Conservation (phyloP, 2,329 filamentous ascomycete species). For the Colletotrichum cordylinicola region DNA sequence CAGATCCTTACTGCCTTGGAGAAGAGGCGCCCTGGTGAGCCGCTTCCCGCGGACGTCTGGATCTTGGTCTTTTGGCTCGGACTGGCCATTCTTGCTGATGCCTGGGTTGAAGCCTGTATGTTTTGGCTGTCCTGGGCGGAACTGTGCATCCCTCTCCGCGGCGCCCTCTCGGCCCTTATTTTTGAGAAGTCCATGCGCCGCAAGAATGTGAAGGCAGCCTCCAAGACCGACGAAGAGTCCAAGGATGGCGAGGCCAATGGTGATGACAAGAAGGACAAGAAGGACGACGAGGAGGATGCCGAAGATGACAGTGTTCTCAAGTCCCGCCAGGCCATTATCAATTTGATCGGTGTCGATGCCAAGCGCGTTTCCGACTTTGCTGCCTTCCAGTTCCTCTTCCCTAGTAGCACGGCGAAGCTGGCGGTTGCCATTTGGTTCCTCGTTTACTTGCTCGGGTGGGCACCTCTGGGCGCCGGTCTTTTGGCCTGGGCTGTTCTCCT, state of each 20-base stretch:
- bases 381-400: constrained; percentile 70
- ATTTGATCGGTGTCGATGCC: constrained; percentile 79
- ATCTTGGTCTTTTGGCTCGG: constrained; percentile 72
- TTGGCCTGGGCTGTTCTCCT: constrained; percentile 67
- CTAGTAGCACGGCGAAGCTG: constrained; percentile 67
- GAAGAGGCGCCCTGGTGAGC: constrained; percentile 47
- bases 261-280: constrained; percentile 36
- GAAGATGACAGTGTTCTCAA: constrained; percentile 38
- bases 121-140: constrained; percentile 71
- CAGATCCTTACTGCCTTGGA: constrained; percentile 72
- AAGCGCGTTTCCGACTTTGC: constrained; percentile 73
- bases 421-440: constrained; percentile 71
- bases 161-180: constrained; percentile 73
- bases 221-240: constrained; percentile 44
- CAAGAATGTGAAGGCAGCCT: constrained; percentile 75
- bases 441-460: constrained; percentile 74
- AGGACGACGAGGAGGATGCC: constrained; percentile 60
- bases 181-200: constrained; percentile 79
- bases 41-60: constrained; percentile 63
- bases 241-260: constrained; percentile 34
- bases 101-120: constrained; percentile 68
- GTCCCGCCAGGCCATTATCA: constrained; percentile 74
- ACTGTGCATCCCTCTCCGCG: constrained; percentile 69
- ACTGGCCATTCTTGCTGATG: constrained; percentile 60
- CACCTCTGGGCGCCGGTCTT: constrained; percentile 70